These are phyloP conservation scores for Solanum hybrid DNA, from an alignment of 305 asterid genomes.

Conservation along the genomic window DNA sequence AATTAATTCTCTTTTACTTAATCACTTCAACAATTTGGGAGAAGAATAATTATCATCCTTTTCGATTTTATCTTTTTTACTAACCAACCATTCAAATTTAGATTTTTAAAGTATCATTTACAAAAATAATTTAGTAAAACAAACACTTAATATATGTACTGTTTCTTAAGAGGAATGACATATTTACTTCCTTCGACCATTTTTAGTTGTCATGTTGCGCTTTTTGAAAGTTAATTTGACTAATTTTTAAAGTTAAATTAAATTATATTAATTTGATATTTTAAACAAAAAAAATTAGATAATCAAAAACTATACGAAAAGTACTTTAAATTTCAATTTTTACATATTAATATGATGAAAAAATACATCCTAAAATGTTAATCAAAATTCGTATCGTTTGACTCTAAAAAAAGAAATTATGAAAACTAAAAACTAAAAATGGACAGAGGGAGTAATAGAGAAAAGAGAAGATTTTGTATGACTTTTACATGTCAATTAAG, in stretches of 20 bases:
- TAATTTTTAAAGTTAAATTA: no score
- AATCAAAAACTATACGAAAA: no score
- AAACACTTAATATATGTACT: neutral
- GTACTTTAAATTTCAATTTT: no score
- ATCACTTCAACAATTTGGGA: neutral
- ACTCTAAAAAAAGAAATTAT: no score
- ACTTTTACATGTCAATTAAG: neutral
- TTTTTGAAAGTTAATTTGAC: no score
- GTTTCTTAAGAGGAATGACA: neutral
- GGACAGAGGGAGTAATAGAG: neutral
- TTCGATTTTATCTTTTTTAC: neutral
- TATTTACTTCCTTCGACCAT: accelerated
- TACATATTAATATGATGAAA: neutral
- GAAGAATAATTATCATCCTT: neutral
- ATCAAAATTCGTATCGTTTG: no score
- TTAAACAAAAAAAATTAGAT: neutral
- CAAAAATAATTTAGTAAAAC: neutral
- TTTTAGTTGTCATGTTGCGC: no score
- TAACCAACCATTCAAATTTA: neutral
- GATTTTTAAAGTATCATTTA: neutral
- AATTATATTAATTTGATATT: no score
- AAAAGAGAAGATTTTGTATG: neutral
- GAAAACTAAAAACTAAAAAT: neutral
- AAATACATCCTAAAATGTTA: neutral
- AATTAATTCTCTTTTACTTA: neutral